phyloP scores from a whole-genome alignment of 257 asterid species.

The Misopates orontium region DNA sequence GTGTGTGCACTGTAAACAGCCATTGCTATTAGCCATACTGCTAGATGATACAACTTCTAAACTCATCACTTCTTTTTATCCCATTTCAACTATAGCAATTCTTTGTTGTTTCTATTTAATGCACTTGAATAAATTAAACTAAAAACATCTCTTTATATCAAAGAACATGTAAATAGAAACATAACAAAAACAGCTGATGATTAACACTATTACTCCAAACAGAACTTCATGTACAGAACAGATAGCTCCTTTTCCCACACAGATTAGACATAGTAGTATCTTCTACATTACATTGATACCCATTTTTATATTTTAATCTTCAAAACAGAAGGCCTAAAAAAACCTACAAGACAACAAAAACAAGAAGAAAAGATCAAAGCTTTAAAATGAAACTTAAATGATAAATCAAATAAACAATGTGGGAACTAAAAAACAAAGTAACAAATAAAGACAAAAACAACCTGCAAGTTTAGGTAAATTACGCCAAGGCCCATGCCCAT shows the following conservation, averaged over 20 bases:
- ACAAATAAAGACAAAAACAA: constrained; percentile 16
- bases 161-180: too few relatives aligned
- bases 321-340: constrained; percentile 19
- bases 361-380: not conserved
- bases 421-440: not conserved
- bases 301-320: not conserved
- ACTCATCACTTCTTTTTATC: too few relatives aligned
- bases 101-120: too few relatives aligned
- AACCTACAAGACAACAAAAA: not conserved
- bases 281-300: not conserved
- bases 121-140: too few relatives aligned
- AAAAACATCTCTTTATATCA: too few relatives aligned
- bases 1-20: too few relatives aligned
- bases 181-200: too few relatives aligned
- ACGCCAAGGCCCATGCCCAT: constrained; percentile 69
- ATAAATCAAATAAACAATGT: not conserved
- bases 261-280: not conserved
- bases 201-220: too few relatives aligned
- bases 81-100: too few relatives aligned
- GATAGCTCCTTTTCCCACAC: not conserved
- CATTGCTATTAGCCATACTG: too few relatives aligned
- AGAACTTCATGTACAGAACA: too few relatives aligned
- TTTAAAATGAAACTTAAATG: not conserved
- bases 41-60: too few relatives aligned
- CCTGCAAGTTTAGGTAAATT: constrained; percentile 72